phyloP scores from a whole-genome alignment of 2,329 filamentous ascomycete genomes.

The Phyllosticta capitalensis region DNA sequence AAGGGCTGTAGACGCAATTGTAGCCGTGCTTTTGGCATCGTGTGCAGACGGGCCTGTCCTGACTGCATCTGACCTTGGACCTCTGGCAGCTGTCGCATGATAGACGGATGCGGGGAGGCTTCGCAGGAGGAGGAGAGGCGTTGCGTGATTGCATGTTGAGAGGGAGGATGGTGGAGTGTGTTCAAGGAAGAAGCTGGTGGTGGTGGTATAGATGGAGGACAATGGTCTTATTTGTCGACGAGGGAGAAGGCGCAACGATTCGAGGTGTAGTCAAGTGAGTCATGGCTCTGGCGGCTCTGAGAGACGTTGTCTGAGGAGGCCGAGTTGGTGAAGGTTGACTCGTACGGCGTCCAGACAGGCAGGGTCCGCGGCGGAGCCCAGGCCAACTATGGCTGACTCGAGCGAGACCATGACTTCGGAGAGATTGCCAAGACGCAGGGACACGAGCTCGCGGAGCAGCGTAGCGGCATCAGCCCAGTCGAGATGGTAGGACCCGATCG shows the following conservation, averaged over 20 bases:
- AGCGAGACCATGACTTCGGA: neutral
- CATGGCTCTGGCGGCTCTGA: neutral
- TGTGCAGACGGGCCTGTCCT: neutral
- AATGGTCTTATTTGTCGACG: neutral
- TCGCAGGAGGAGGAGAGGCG: neutral
- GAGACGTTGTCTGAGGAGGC: neutral
- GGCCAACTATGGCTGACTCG: neutral
- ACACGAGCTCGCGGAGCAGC: neutral
- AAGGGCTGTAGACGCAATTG: neutral
- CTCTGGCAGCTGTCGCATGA: neutral
- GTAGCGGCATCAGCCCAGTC: neutral
- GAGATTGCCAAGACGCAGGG: neutral
- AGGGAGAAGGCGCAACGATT: neutral
- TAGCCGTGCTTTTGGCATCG: neutral
- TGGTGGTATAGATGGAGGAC: neutral
- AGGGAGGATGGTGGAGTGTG: neutral
- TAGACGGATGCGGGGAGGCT: neutral
- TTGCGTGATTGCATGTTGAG: neutral
- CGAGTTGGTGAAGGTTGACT: neutral
- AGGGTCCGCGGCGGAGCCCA: neutral
- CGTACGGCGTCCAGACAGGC: neutral
- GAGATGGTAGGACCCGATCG: neutral
- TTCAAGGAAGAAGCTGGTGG: neutral
- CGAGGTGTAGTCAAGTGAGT: neutral
- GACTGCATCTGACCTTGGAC: neutral